Conservation (phyloP, 495 filamentous ascomycete species). For the Neurospora sp. region DNA sequence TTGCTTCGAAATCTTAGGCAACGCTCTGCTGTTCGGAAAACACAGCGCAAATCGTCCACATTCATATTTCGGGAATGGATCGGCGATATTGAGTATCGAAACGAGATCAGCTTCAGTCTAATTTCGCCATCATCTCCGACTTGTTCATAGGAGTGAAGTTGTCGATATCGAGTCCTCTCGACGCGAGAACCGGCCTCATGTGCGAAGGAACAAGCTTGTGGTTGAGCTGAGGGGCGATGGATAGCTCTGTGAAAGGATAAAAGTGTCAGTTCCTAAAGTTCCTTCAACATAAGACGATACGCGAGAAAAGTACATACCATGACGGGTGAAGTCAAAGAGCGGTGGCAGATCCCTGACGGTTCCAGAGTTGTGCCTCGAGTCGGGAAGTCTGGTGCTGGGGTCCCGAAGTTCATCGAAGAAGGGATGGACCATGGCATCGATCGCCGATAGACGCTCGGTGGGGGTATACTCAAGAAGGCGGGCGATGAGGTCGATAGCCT, state of each 20-base stretch:
- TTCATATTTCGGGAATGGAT: background rate
- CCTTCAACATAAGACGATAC: background rate
- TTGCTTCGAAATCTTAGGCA: conserved; percentile 13
- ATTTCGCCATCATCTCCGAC: conserved; percentile 93
- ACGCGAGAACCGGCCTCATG: conserved; percentile 59
- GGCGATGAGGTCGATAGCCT: conserved; percentile 93
- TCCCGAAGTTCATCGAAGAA: conserved; percentile 98
- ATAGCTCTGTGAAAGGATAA: conserved; percentile 58
- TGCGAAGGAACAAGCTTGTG: conserved; percentile 76
- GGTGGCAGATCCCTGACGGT: conserved; percentile 67
- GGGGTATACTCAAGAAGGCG: conserved; percentile 92
- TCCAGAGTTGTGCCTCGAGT: conserved; percentile 79
- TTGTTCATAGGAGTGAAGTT: conserved; percentile 84
- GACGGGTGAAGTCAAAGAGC: conserved; percentile 87
- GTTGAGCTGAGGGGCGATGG: conserved; percentile 83
- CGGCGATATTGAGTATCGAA: conserved; percentile 6
- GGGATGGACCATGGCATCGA: conserved; percentile 95
- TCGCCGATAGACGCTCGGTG: conserved; percentile 83
- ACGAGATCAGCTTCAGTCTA: conserved; percentile 58
- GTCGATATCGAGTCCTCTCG: conserved; percentile 81
- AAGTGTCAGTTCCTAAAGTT: background rate
- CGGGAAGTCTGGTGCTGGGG: conserved; percentile 75
- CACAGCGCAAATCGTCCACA: conserved; percentile 15
- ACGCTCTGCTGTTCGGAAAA: conserved; percentile 17
- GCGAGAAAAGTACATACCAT: conserved; percentile 53